phyloP scores from a whole-genome alignment of 2,329 filamentous ascomycete genomes.

The Pseudocercospora musae region DNA sequence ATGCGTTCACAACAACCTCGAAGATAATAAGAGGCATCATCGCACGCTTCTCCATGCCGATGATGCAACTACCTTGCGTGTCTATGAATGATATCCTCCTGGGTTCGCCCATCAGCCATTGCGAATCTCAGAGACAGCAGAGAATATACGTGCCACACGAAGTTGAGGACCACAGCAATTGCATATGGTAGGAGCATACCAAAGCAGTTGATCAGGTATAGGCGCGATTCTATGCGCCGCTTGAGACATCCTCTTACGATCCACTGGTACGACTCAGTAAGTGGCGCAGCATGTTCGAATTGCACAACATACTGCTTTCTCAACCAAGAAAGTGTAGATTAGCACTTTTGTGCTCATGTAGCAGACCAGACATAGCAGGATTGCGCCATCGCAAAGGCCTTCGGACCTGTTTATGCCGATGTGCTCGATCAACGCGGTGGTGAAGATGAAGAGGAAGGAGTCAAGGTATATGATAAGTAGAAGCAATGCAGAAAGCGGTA shows the following conservation, averaged over 20 bases:
- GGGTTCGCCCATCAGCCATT: not conserved
- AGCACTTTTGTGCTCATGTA: slow-evolving; percentile 17
- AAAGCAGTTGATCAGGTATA: slow-evolving; percentile 20
- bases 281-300: not conserved
- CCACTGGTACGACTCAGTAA: slow-evolving; percentile 9
- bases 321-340: slow-evolving; percentile 15
- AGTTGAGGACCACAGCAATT: slow-evolving; percentile 12
- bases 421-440: slow-evolving; percentile 13
- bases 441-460: slow-evolving; percentile 17
- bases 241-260: slow-evolving; percentile 15
- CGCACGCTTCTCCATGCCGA: slow-evolving; percentile 12
- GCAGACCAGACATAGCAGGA: slow-evolving; percentile 12
- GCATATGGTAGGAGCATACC: slow-evolving; percentile 17
- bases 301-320: slow-evolving; percentile 10
- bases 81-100: slow-evolving; percentile 18
- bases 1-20: slow-evolving; percentile 16
- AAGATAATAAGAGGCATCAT: slow-evolving; percentile 16
- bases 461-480: slow-evolving; percentile 15
- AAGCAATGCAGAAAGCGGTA: slow-evolving; percentile 13
- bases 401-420: slow-evolving; percentile 14
- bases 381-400: slow-evolving; percentile 12
- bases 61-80: slow-evolving; percentile 11
- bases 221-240: slow-evolving; percentile 3
- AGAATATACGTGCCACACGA: slow-evolving; percentile 10
- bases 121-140: not conserved